Evolutionary conservation across 2,329 filamentous ascomycete species (phyloP).

Genomic region (Pseudogymnoascus sp.): DNA sequence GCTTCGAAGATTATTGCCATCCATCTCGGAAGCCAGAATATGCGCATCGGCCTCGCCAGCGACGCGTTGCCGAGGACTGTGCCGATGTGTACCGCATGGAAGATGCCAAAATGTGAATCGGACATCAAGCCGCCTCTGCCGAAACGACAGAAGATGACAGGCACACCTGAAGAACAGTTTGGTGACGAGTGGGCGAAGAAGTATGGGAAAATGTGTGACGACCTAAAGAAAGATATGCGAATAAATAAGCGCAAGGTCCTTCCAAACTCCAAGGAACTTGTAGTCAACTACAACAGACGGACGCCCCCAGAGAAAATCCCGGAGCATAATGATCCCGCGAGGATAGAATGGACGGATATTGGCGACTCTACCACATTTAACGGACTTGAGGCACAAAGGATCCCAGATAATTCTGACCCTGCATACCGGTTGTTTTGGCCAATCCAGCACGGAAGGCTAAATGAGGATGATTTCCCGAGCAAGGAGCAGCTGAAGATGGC

Average conservation of each 20-base stretch:
- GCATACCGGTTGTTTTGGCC: constrained; percentile 93
- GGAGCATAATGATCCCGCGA: constrained; percentile 88
- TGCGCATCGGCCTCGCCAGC: constrained; percentile 90
- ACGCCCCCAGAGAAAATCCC: constrained; percentile 79
- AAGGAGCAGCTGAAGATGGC: constrained; percentile 78
- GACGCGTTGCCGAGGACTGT: constrained; percentile 91
- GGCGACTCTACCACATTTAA: constrained; percentile 60
- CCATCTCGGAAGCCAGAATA: constrained; percentile 89
- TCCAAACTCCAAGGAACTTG: constrained; percentile 94
- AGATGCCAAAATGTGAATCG: constrained; percentile 69
- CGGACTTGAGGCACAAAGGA: constrained; percentile 72
- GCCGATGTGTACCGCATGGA: constrained; percentile 84
- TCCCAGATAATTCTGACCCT: constrained; percentile 81
- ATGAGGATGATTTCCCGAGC: constrained; percentile 79
- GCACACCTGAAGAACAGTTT: constrained; percentile 67
- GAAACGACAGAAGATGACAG: constrained; percentile 53
- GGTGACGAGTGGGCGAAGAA: constrained; percentile 71
- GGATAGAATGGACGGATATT: constrained; percentile 92
- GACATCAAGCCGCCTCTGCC: constrained; percentile 77
- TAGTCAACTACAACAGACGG: constrained; percentile 86
- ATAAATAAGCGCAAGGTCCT: constrained; percentile 89
- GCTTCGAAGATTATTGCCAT: constrained; percentile 91
- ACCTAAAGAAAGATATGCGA: constrained; percentile 85
- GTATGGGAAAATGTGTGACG: constrained; percentile 75
- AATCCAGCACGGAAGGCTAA: constrained; percentile 75